A percentile compares a stretch with the other conserved stretches of the same genome.
Evolutionary conservation across 129 eudicot genomes (phyloP).

Genomic region (Lactuca saligna): DNA sequence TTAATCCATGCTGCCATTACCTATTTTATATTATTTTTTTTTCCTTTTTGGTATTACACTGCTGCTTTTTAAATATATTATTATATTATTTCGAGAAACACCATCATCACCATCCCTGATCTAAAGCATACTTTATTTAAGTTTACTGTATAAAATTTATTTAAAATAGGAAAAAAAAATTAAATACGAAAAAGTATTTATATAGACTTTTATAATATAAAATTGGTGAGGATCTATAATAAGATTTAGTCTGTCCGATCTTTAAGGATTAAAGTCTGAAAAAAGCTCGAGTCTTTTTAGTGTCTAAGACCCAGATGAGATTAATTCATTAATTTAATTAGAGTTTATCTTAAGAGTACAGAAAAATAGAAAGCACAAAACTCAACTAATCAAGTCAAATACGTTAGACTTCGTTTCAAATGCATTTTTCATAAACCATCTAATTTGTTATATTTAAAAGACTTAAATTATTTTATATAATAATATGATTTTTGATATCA

Average conservation of each 20-base stretch:
- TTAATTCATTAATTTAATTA: neutral
- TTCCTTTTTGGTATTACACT: slow-evolving; percentile 1
- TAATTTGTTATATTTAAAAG: too few species aligned
- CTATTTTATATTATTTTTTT: neutral
- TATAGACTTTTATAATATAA: slow-evolving; percentile 2
- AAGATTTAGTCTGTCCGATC: slow-evolving; percentile 33
- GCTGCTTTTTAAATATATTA: neutral
- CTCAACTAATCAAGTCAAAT: neutral
- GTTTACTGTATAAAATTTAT: slow-evolving; percentile 16
- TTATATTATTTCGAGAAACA: slow-evolving; percentile 15
- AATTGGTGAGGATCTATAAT: slow-evolving; percentile 32
- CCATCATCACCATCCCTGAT: slow-evolving; percentile 32
- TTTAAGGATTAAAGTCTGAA: slow-evolving; percentile 39
- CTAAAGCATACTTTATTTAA: slow-evolving; percentile 25
- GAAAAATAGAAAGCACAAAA: too few species aligned
- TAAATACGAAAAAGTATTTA: neutral
- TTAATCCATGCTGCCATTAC: slow-evolving; percentile 6
- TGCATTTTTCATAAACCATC: too few species aligned
- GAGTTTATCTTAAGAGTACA: too few species aligned
- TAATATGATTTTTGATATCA: too few species aligned
- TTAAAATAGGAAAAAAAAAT: neutral
- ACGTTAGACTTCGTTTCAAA: too few species aligned
- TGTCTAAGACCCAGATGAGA: slow-evolving; percentile 3
- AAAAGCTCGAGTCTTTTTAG: slow-evolving; percentile 30
- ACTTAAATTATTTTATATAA: too few species aligned